phyloP scores from a whole-genome alignment of 768 basidiomycete species.

The Mycena rebaudengoi region DNA sequence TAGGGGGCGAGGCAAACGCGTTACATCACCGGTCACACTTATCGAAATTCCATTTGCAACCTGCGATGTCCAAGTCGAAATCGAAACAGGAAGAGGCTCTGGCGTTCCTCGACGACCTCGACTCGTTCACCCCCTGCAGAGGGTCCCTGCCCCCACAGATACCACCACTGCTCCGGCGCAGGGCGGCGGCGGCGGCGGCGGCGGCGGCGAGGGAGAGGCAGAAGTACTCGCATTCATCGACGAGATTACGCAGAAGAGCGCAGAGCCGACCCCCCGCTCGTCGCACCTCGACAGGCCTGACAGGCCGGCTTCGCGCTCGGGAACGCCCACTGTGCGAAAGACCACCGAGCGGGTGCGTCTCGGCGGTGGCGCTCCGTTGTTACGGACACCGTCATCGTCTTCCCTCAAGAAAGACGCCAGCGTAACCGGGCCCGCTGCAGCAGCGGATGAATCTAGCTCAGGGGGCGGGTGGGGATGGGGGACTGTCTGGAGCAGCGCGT shows the following conservation, averaged over 20 bases:
- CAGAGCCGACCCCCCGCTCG: slow-evolving; percentile 73
- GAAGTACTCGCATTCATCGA: slow-evolving; percentile 94
- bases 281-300: slow-evolving; percentile 66
- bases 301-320: slow-evolving; percentile 67
- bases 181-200: slow-evolving; percentile 33
- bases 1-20: too few relatives aligned
- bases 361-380: slow-evolving; percentile 52
- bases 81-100: slow-evolving; percentile 90
- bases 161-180: slow-evolving; percentile 28
- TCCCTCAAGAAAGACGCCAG: slow-evolving; percentile 39
- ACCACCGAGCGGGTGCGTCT: slow-evolving; percentile 80
- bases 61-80: slow-evolving; percentile 62
- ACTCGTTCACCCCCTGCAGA: slow-evolving; percentile 70
- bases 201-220: slow-evolving; percentile 56
- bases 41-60: not conserved
- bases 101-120: slow-evolving; percentile 93
- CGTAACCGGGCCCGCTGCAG: slow-evolving; percentile 20
- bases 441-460: slow-evolving; percentile 29
- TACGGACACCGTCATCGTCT: slow-evolving; percentile 55
- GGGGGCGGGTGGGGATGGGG: slow-evolving; percentile 83
- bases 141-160: slow-evolving; percentile 29
- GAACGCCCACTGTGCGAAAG: slow-evolving; percentile 77
- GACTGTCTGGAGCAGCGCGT: slow-evolving; percentile 88
- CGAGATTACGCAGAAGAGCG: slow-evolving; percentile 92
- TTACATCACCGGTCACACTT: too few relatives aligned